Evolutionary conservation across 345 rosid genomes (phyloP).

Genomic region (Rhodomyrtus tomentosa): DNA sequence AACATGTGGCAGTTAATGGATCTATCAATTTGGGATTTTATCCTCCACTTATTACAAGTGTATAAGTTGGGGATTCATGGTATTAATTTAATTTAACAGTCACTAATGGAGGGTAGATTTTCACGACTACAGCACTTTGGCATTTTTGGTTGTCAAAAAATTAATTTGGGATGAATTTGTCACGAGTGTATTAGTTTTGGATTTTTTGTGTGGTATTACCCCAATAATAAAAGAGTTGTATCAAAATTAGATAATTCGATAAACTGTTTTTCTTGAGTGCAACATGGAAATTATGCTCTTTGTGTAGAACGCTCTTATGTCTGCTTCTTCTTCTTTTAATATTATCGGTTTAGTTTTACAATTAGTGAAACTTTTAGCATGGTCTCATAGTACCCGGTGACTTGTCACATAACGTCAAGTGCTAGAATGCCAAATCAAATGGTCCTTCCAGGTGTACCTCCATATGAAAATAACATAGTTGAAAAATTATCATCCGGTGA

Average conservation of each 20-base stretch:
- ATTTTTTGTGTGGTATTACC: too few species aligned
- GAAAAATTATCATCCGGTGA: not conserved
- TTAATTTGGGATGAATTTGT: too few species aligned
- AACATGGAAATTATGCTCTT: not conserved
- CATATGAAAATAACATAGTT: not conserved
- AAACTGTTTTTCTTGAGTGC: not conserved
- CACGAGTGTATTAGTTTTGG: too few species aligned
- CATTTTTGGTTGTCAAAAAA: too few species aligned
- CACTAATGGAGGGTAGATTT: too few species aligned
- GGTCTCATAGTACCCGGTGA: not conserved
- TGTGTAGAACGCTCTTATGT: not conserved
- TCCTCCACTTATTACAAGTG: too few species aligned
- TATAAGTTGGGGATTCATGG: too few species aligned
- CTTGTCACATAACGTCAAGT: not conserved
- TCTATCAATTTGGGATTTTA: too few species aligned
- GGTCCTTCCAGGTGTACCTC: not conserved
- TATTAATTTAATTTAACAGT: too few species aligned
- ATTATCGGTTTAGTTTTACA: not conserved
- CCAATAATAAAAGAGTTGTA: not conserved
- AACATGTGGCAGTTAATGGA: too few species aligned
- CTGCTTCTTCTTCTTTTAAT: not conserved
- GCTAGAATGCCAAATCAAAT: not conserved
- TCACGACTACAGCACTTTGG: too few species aligned
- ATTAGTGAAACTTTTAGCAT: not conserved
- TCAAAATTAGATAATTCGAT: not conserved